Base-by-base conservation (phyloP, 176 grass and related monocot genomes). In the Melocanna baccifera region DNA sequence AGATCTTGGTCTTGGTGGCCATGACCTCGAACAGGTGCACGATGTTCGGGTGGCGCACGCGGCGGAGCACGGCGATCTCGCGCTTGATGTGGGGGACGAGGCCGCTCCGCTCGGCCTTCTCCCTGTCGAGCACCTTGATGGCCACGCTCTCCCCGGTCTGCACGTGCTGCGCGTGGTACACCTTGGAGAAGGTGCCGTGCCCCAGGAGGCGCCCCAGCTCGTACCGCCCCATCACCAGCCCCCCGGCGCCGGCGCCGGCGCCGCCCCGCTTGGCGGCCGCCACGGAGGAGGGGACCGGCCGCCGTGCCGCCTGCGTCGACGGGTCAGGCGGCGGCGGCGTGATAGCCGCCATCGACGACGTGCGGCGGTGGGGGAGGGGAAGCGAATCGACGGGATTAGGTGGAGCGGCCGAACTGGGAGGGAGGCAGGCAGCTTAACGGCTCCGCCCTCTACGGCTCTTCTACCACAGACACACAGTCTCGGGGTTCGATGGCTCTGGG, bases 1-100 rank as follows among this genome's bases (percentile, higher is more conserved):
- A 99, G 88, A 99, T 99, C 97, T 99, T 99, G 22, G 93, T 83
- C 82, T 94, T 99, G 36, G 93, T 94, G 64, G 97, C 97, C 97
- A 99, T 96, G 18, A 99, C 97, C 88, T 99, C 97, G 84, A 92
- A 90, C 23, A 99, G 93, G 69, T 91, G 93, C 25, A 99, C 97
- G 85, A 96, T 89, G 85, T 99, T 96, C 0, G 97, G 97, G 83
- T 99, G 97, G 64, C 97, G 93, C 62, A 99, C 97, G 37, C 93
- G 93, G 51, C 91, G 90, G n/a, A 99, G 91, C 78, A 99, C 91
- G 37, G 91, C 79, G 84, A 99, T 96, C 91, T 99, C 97, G 46
- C 97, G 91, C 84, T 99, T 99, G 89, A 98, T 98, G 75, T 98
- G 95, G 12, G 76, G 28, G 43, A 91, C 90, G 55, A 96, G 86